Evolutionary conservation across 768 basidiomycete species (phyloP), one percentile per base, ranked within the genome.

Genomic region (Xerocomellus dryophilus): DNA sequence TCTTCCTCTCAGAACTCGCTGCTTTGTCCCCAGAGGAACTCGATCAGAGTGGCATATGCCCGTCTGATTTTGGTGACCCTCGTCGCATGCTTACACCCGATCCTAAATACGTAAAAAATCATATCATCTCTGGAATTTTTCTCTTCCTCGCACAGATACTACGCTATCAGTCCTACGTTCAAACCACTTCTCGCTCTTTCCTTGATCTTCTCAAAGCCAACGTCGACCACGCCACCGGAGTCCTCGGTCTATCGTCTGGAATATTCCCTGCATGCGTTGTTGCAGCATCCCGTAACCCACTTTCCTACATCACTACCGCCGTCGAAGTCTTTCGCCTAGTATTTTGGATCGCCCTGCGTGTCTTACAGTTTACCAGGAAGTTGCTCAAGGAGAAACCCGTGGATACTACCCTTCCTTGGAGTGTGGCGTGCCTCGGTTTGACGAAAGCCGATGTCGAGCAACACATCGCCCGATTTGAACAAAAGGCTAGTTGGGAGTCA

Each of bases 201-300:
- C 46, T 51, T 7, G 64, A 73, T 29, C 43, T 65, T 31, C 60
- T 80, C 25, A 58, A 66, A 51, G 38, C 48, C 29, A 81, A 81
- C 56, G 40, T 59, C 35, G 53, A 67, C 14, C 61, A 76, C 42
- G 57, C 52, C 2, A 36, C 71, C 20, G 78, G 79, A 12, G 60
- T 81, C 45, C 63, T 81, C 7, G 81, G 78, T 5, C 79, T 82
- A 64, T 82, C 81, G n/a, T 82, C 80, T 43, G 82, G 82, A 27
- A 74, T 83, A 50, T 68, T 84, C 40, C 70, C 78, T 17, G 81
- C 82, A 8, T 78, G 78, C 50, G 77, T 81, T 15, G 77, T 78
- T 5, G 77, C 74, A 41, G 71, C 77, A 2, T 81, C 82, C 0
- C 45, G 57, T 10, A 71, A 67, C 23, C 59, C 68, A 29, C 64